Percentiles rank a stretch among this genome's conserved stretches.
Conservation (phyloP, 768 basidiomycete species). For the Cytidiella melzeri region DNA sequence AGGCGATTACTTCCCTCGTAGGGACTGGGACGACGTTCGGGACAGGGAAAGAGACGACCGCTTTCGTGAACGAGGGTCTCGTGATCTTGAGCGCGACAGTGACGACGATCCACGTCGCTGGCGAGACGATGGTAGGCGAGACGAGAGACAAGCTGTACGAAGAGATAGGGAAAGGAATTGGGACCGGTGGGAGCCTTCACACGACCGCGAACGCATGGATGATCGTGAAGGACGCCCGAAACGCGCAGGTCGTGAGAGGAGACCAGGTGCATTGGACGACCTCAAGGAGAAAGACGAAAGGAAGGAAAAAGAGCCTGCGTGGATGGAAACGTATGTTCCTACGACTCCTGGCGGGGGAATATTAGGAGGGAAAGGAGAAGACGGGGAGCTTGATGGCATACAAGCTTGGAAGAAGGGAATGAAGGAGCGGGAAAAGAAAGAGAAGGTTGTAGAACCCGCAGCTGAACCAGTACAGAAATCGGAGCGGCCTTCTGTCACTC, state of each 20-base stretch:
- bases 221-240: slow-evolving; percentile 65
- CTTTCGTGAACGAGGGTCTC: slow-evolving; percentile 29
- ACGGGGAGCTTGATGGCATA: slow-evolving; percentile 75
- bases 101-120: slow-evolving; percentile 72
- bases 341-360: slow-evolving; percentile 50
- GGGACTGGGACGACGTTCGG: slow-evolving; percentile 23
- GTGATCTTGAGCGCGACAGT: slow-evolving; percentile 40
- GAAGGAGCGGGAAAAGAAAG: slow-evolving; percentile 67
- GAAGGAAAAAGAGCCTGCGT: slow-evolving; percentile 78
- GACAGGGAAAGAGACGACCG: slow-evolving; percentile 24
- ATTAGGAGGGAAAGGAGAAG: slow-evolving; percentile 50
- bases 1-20: slow-evolving; percentile 25
- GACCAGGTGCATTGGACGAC: slow-evolving; percentile 45
- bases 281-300: slow-evolving; percentile 40
- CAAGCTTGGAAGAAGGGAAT: slow-evolving; percentile 85
- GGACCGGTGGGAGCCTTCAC: slow-evolving; percentile 34
- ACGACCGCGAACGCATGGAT: slow-evolving; percentile 46
- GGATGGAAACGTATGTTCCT: slow-evolving; percentile 88
- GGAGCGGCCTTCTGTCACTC: slow-evolving; percentile 4
- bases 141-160: slow-evolving; percentile 63
- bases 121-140: slow-evolving; percentile 79
- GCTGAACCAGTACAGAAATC: slow-evolving; percentile 12
- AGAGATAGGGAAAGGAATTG: slow-evolving; percentile 43
- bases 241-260: slow-evolving; percentile 56
- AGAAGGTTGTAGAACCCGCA: slow-evolving; percentile 29